Evolutionary conservation across 2,329 filamentous ascomycete species (phyloP).

Genomic region (Fusarium sp.): DNA sequence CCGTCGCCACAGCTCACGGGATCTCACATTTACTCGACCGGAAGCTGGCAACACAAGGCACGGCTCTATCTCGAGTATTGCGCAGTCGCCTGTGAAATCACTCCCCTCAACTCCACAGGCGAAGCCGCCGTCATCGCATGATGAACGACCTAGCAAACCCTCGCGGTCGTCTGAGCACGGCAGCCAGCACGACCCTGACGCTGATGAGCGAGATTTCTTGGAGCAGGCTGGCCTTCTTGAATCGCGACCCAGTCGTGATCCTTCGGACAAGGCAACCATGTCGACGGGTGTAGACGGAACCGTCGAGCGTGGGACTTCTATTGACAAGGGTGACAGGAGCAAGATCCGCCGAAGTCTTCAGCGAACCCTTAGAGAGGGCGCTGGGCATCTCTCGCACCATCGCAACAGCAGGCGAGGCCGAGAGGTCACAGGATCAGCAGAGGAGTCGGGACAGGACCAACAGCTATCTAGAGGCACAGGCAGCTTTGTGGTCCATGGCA

Average conservation of each 20-base stretch:
- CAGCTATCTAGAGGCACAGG: constrained; percentile 82
- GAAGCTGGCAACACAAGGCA: constrained; percentile 43
- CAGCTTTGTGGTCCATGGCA: constrained; percentile 96
- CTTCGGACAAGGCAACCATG: constrained; percentile 51
- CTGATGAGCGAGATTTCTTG: constrained; percentile 75
- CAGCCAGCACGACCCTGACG: constrained; percentile 66
- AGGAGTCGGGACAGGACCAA: constrained; percentile 66
- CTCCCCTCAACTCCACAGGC: constrained; percentile 38
- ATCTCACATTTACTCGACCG: constrained; percentile 38
- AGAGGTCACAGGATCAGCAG: constrained; percentile 59
- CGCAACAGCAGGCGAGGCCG: constrained; percentile 82
- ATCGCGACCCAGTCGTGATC: constrained; percentile 45
- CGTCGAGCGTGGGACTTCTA: constrained; percentile 49
- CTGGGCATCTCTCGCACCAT: constrained; percentile 73
- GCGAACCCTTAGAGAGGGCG: constrained; percentile 87
- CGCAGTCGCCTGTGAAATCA: constrained; percentile 44
- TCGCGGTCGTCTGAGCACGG: constrained; percentile 33
- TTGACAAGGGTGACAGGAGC: constrained; percentile 65
- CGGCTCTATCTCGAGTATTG: constrained; percentile 49
- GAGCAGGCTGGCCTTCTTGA: constrained; percentile 75
- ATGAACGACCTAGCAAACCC: constrained; percentile 32
- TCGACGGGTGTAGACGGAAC: constrained; percentile 50
- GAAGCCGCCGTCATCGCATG: constrained; percentile 32
- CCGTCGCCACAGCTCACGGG: constrained; percentile 42
- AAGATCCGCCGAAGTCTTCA: constrained; percentile 89